Base-by-base conservation (phyloP, 495 filamentous ascomycete genomes). In the Penicillium odoratum region DNA sequence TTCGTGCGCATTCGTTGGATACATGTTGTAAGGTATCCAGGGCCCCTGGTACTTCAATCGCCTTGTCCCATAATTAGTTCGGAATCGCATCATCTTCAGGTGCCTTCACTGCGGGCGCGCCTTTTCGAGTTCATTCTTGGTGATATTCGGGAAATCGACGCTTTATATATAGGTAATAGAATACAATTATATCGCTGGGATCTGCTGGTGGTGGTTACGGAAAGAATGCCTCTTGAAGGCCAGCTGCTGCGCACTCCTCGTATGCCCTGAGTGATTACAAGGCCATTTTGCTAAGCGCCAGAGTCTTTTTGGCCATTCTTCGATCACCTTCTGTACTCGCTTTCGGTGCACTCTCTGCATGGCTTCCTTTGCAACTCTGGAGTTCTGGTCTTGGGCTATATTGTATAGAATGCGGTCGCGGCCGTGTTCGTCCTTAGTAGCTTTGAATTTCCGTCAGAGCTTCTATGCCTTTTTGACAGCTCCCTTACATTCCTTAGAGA, bases 31-130 rank as follows among this genome's bases (percentile, higher is more conserved):
- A 30, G 0, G 45, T 28, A 21, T 15, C 5, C 5, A 58, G 40
- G 3, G 51, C 8, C 11, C 40, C 28, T 1, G 46, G 52, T 2
- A 45, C 29, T 11, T 51, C n/a, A 28, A 60, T 48, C 9, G 56
- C 3, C 13, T 55, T 55, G 21, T 58, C 30, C 60, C 40, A 62
- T 2, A 62, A 7, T 2, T 34, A 40, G 40, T 62, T 62, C 5
- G 51, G 55, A 13, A 58, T 51, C 0, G 15, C 28, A n/a, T 62
- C 60, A 11, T 55, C 55, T 0, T 55, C 47, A 15, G 51, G 60
- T 4, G 56, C 60, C 40, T 58, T 58, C 0, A 33, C 30, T 1
- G 42, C n/a, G 0, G 26, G 38, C 1, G 40, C 16, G 46, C 60
- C 2, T 62, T 51, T 7, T n/a, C 1, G 1, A 62, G 42, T 6